Evolutionary conservation across 2,329 filamentous ascomycete species (phyloP).

Genomic region (Aspergillus hortae): DNA sequence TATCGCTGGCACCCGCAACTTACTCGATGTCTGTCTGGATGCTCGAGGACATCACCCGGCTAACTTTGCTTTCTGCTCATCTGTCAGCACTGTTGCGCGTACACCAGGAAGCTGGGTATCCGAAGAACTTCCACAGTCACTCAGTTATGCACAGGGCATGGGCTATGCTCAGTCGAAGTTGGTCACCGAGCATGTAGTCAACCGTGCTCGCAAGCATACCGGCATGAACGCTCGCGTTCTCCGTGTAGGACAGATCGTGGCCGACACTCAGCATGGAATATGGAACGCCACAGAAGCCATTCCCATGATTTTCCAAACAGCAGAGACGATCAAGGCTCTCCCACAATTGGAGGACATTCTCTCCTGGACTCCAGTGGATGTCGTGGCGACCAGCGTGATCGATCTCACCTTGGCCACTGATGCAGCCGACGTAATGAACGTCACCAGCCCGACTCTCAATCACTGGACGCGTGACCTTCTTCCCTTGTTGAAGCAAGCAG

Average conservation of each 20-base stretch:
- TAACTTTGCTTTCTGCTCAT: slow-evolving; percentile 42
- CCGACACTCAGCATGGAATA: slow-evolving; percentile 20
- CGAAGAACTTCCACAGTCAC: slow-evolving; percentile 30
- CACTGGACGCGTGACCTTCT: slow-evolving; percentile 46
- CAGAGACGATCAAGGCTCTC: slow-evolving; percentile 42
- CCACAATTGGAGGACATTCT: slow-evolving; percentile 44
- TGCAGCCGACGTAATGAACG: slow-evolving; percentile 32
- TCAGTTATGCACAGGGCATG: slow-evolving; percentile 36
- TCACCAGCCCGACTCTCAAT: slow-evolving; percentile 50
- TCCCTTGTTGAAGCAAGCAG: slow-evolving; percentile 48
- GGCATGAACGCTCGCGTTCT: slow-evolving; percentile 21
- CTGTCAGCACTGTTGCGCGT: slow-evolving; percentile 41
- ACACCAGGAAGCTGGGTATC: slow-evolving; percentile 23
- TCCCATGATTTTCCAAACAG: slow-evolving; percentile 49
- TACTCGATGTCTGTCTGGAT: slow-evolving; percentile 36
- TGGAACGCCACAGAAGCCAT: slow-evolving; percentile 36
- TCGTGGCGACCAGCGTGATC: slow-evolving; percentile 35
- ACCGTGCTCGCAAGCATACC: slow-evolving; percentile 13
- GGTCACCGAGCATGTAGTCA: slow-evolving; percentile 30
- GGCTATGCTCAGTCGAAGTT: slow-evolving; percentile 39
- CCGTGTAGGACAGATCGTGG: slow-evolving; percentile 31
- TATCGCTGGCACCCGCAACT: slow-evolving; percentile 48
- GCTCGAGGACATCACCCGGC: slow-evolving; percentile 11
- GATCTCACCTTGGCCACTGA: slow-evolving; percentile 17
- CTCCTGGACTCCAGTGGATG: slow-evolving; percentile 45